A percentile compares a stretch with the other conserved stretches of the same genome.
These are phyloP conservation scores for Erythrobasidium hasegawianum DNA, from an alignment of 1,284 basidiomycete genomes.

Conservation along the genomic window DNA sequence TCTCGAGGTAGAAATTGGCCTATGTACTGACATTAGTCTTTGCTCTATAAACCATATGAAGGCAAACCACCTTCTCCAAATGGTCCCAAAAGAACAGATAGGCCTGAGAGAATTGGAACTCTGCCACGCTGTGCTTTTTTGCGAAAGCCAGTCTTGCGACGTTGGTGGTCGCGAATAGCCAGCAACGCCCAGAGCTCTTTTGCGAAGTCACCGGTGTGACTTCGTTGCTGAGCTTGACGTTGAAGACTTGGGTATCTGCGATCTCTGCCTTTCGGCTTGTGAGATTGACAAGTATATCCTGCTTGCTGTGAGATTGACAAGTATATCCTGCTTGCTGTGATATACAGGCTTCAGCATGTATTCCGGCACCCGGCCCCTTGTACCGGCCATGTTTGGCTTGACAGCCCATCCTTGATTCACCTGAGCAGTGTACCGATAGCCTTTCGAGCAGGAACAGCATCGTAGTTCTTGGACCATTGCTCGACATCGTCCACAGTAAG, in stretches of 20 bases:
- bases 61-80: slow-evolving; percentile 64
- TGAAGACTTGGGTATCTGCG: slow-evolving; percentile 76
- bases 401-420: slow-evolving; percentile 66
- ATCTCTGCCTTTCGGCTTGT: slow-evolving; percentile 48
- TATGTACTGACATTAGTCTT: neutral
- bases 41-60: neutral
- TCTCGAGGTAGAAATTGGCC: slow-evolving; percentile 87
- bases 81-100: slow-evolving; percentile 95
- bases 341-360: no score
- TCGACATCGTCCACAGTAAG: slow-evolving; percentile 38
- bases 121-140: slow-evolving; percentile 72
- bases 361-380: slow-evolving; percentile 35
- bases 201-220: slow-evolving; percentile 62
- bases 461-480: slow-evolving; percentile 39
- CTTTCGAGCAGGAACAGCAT: slow-evolving; percentile 58
- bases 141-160: slow-evolving; percentile 67
- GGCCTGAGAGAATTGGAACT: slow-evolving; percentile 85
- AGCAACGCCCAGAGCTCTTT: slow-evolving; percentile 79
- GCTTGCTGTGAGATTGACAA: slow-evolving; percentile 20
- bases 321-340: neutral
- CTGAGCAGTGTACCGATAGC: slow-evolving; percentile 76
- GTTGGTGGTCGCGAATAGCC: slow-evolving; percentile 80
- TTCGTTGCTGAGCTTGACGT: slow-evolving; percentile 71
- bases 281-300: slow-evolving; percentile 14
- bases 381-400: slow-evolving; percentile 60